Base-by-base conservation (phyloP, 208 protist species). In the Phytomonas francai region DNA sequence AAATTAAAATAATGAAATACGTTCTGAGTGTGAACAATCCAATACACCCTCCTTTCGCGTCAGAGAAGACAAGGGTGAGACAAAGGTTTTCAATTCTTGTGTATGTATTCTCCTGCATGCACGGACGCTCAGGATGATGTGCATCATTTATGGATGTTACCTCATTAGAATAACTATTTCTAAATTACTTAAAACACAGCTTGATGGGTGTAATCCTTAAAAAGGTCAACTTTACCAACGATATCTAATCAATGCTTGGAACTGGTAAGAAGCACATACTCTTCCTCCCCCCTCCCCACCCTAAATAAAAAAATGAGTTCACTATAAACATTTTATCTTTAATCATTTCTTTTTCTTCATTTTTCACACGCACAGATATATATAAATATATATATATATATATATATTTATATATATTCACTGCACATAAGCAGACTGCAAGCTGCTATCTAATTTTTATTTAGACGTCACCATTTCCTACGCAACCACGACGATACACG, bases 231-330 rank as follows among this genome's bases (percentile, higher is more conserved):
- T 49, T 49, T 49, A 49, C 14, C 4, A 12, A 19, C 7, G 7
- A 49, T 49, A 19, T 3, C 39, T 49, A 49, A 49, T 49, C 7
- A 19, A 19, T 49, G 39, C 16, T 49, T 49, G 4, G 39, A 49
- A 49, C 39, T 49, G 16, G 16, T 19, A 19, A 19, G 16, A 49
- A 49, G 9, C 4, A 19, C 39, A 36, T 11, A 36, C 33, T n/a
- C n/a, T n/a, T n/a, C n/a, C n/a, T n/a, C n/a, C n/a, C n/a, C n/a
- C n/a, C n/a, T n/a, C n/a, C n/a, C n/a, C n/a, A n/a, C n/a, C n/a
- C n/a, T n/a, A n/a, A n/a, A n/a, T n/a, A n/a, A 60, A 68, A 68
- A 16, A 33, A 12, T 27, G 32, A n/a, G 6, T 68, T 61, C 4
- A 3, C 39, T 19, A 9, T 49, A 49, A 49, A 19, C 16, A 49